Conservation (phyloP, 192 early-diverging fungal species). For the Backusella liffmaniae region DNA sequence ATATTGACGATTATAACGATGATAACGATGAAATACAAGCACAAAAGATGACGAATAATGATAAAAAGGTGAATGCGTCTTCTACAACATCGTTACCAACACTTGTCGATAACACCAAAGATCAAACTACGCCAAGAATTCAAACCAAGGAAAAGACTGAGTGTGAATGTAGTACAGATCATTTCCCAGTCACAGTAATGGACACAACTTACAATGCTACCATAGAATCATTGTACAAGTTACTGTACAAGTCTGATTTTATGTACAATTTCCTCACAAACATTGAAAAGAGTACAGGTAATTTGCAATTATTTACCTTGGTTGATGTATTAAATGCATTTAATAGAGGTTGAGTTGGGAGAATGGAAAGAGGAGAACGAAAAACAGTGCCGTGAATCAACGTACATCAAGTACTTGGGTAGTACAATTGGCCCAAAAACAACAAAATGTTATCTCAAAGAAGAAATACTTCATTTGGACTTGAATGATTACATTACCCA, state of each 20-base stretch:
- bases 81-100: neutral
- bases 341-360: constrained; percentile 39
- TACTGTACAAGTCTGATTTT: constrained; percentile 53
- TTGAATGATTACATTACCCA: constrained; percentile 46
- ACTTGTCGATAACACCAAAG: neutral
- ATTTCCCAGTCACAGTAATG: constrained; percentile 45
- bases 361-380: constrained; percentile 27
- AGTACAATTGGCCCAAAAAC: constrained; percentile 49
- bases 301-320: neutral
- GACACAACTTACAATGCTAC: constrained; percentile 45
- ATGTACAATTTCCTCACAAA: constrained; percentile 41
- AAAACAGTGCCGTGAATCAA: constrained; percentile 17
- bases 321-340: neutral
- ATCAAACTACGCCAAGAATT: neutral
- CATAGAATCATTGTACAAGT: constrained; percentile 48
- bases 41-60: neutral
- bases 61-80: neutral
- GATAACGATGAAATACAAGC: constrained; percentile 10
- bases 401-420: constrained; percentile 42
- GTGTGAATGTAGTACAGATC: constrained; percentile 49
- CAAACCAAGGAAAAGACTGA: constrained; percentile 35
- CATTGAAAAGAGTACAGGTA: constrained; percentile 50
- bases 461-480: constrained; percentile 49
- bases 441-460: constrained; percentile 54
- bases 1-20: neutral